These are phyloP conservation scores for Phoma herbarum DNA, from an alignment of 2,329 filamentous ascomycete species.

Conservation along the genomic window DNA sequence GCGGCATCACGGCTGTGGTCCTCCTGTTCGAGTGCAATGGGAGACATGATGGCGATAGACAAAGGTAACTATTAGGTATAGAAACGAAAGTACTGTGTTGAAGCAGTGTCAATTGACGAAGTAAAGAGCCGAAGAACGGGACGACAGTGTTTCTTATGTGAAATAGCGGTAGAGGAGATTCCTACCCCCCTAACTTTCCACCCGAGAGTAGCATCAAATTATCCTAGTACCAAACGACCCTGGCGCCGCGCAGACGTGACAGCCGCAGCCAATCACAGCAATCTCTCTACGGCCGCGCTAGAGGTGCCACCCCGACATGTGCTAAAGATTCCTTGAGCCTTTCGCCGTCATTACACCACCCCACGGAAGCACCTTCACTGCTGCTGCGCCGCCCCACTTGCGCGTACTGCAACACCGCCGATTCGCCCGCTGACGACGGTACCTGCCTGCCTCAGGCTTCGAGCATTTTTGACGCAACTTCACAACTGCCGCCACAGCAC, in stretches of 20 bases:
- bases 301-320: constrained; percentile 13
- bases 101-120: constrained; percentile 31
- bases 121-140: constrained; percentile 26
- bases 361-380: constrained; percentile 17
- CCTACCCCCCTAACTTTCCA: constrained; percentile 26
- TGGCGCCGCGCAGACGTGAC: neutral
- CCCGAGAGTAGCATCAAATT: constrained; percentile 17
- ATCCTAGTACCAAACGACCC: constrained; percentile 12
- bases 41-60: constrained; percentile 57
- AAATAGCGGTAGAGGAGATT: constrained; percentile 43
- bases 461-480: neutral
- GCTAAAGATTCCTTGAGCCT: constrained; percentile 7
- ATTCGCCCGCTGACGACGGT: constrained; percentile 9
- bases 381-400: constrained; percentile 20
- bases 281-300: constrained; percentile 18
- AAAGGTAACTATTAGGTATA: constrained; percentile 9
- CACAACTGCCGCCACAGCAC: constrained; percentile 1
- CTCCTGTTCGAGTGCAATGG: constrained; percentile 75
- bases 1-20: constrained; percentile 85
- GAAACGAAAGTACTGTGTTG: constrained; percentile 21
- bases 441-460: neutral
- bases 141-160: constrained; percentile 26
- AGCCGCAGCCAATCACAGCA: constrained; percentile 8
- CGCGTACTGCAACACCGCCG: constrained; percentile 17
- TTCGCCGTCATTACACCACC: constrained; percentile 17